Evolutionary conservation across 805 yeast genomes (phyloP).

Genomic region (Metschnikowia hibisci): DNA sequence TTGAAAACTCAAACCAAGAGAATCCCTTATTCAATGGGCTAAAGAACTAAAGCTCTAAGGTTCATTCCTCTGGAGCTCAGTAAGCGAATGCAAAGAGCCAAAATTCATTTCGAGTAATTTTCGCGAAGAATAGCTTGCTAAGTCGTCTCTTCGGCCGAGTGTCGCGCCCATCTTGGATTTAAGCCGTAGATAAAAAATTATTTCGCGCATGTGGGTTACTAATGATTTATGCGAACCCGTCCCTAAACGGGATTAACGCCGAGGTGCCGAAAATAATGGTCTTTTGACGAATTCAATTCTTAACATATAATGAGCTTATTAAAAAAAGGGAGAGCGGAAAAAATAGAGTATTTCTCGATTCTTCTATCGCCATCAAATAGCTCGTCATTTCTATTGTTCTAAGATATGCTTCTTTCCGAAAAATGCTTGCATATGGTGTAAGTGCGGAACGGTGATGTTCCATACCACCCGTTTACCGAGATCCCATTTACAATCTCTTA

Average conservation of each 20-base stretch:
- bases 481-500: neutral
- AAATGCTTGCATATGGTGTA: constrained; percentile 2
- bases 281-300: too few relatives aligned
- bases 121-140: too few relatives aligned
- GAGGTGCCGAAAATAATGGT: neutral
- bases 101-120: too few relatives aligned
- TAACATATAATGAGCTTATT: too few relatives aligned
- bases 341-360: neutral
- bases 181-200: neutral
- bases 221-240: neutral
- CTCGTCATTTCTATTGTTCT: neutral
- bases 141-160: too few relatives aligned
- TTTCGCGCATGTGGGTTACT: neutral
- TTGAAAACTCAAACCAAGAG: too few relatives aligned
- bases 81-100: too few relatives aligned
- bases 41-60: too few relatives aligned
- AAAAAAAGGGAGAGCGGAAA: neutral
- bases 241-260: neutral
- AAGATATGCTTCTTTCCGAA: neutral
- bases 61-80: too few relatives aligned
- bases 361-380: neutral
- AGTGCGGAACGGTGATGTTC: constrained; percentile 4
- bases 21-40: too few relatives aligned
- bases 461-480: constrained; percentile 4
- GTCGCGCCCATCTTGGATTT: neutral